Evolutionary conservation across 208 protist species (phyloP).

Genomic region (Trypanosoma scelopori): DNA sequence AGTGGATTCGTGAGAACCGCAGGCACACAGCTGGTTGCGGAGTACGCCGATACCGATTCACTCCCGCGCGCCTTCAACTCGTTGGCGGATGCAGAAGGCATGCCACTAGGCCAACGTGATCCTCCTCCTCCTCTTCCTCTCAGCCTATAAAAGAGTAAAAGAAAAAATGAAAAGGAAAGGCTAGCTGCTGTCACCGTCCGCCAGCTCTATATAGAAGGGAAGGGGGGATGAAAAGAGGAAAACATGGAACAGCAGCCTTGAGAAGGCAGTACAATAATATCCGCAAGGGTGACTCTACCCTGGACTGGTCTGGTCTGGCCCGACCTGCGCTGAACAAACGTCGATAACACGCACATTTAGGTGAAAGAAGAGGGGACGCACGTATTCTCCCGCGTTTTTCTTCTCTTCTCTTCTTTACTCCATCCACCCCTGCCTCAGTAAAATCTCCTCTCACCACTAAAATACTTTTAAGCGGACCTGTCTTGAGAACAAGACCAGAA

Average conservation of each 20-base stretch:
- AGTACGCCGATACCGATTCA: slow-evolving; percentile 2
- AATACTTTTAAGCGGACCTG: background rate
- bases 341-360: no score
- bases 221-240: background rate
- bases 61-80: slow-evolving; percentile 3
- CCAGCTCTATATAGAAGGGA: background rate
- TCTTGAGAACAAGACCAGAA: background rate
- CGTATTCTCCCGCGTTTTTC: no score
- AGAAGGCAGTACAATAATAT: background rate
- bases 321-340: no score
- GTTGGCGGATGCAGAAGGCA: background rate
- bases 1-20: slow-evolving; percentile 52
- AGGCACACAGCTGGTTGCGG: slow-evolving; percentile 30
- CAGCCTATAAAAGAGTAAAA: no score
- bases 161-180: background rate
- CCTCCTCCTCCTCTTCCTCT: background rate
- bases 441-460: background rate
- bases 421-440: no score
- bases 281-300: no score
- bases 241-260: background rate
- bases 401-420: background rate
- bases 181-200: background rate
- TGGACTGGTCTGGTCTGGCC: no score
- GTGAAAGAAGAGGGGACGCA: no score
- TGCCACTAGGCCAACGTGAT: slow-evolving; percentile 2